phyloP scores from a whole-genome alignment of 179 eudicot genomes.

The Spergularia azorica region DNA sequence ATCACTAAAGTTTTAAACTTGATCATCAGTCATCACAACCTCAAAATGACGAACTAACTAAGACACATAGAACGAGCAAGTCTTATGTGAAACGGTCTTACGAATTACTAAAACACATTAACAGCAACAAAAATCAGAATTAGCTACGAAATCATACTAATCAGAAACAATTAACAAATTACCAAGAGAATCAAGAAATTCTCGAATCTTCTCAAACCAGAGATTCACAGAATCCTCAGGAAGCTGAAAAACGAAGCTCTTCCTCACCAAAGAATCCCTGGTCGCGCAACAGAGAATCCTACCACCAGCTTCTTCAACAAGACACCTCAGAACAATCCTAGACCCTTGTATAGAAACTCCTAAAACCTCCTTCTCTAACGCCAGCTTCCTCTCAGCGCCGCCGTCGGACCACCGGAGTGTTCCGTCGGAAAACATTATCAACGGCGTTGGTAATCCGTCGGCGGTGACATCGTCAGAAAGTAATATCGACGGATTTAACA shows the following conservation, averaged over 20 bases:
- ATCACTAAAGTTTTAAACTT: neutral
- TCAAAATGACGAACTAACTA: neutral
- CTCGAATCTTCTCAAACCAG: conserved; percentile 55
- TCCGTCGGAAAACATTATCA: conserved; percentile 50
- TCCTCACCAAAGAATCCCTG: conserved; percentile 41
- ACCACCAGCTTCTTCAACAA: conserved; percentile 28
- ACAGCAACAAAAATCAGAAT: neutral
- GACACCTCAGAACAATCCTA: conserved; percentile 48
- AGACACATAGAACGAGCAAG: neutral
- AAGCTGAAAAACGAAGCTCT: conserved; percentile 46
- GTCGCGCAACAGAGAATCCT: conserved; percentile 37
- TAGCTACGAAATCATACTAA: neutral
- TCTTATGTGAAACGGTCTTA: neutral
- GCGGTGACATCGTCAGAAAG: conserved; percentile 50
- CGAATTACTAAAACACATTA: neutral
- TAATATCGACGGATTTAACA: conserved; percentile 1
- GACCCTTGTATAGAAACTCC: conserved; percentile 58
- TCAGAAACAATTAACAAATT: conserved; percentile 1
- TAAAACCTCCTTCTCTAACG: conserved; percentile 60
- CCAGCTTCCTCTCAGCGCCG: conserved; percentile 38
- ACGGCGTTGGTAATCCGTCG: conserved; percentile 42
- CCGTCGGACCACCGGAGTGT: conserved; percentile 55
- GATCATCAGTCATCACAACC: neutral
- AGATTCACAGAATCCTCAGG: conserved; percentile 32
- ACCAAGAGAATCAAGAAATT: conserved; percentile 63